Conservation (phyloP, 2,329 filamentous ascomycete species). For the Pyrenophora seminiperda region DNA sequence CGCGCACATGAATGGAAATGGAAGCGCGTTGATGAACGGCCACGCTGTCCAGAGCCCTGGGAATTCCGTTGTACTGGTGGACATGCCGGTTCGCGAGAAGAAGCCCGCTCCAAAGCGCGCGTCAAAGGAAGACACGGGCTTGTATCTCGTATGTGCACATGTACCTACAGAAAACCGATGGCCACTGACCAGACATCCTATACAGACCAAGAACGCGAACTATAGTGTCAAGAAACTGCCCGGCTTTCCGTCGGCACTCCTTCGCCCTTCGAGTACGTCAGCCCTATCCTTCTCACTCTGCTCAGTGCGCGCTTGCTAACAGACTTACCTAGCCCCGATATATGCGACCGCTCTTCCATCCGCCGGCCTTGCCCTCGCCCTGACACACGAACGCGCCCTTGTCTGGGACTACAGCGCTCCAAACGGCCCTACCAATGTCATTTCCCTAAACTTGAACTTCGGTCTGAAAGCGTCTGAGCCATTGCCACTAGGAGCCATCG, state of each 20-base stretch:
- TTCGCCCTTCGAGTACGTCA: slow-evolving; percentile 67
- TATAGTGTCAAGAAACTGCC: slow-evolving; percentile 86
- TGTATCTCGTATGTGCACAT: slow-evolving; percentile 63
- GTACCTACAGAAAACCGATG: not conserved
- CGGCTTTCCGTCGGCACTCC: slow-evolving; percentile 77
- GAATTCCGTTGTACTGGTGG: slow-evolving; percentile 39
- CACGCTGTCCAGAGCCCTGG: slow-evolving; percentile 36
- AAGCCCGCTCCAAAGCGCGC: slow-evolving; percentile 56
- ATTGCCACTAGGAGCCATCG: slow-evolving; percentile 80
- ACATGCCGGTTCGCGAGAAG: slow-evolving; percentile 51
- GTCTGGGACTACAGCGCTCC: slow-evolving; percentile 83
- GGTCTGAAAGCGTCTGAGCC: slow-evolving; percentile 70
- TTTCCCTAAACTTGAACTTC: slow-evolving; percentile 79
- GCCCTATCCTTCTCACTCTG: slow-evolving; percentile 13
- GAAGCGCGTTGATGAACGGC: slow-evolving; percentile 39
- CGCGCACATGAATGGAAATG: slow-evolving; percentile 42
- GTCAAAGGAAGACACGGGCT: slow-evolving; percentile 69
- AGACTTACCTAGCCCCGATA: slow-evolving; percentile 36
- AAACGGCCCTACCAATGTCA: slow-evolving; percentile 70
- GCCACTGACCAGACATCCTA: slow-evolving; percentile 12
- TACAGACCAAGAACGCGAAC: slow-evolving; percentile 78
- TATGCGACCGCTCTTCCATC: slow-evolving; percentile 59
- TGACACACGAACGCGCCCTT: slow-evolving; percentile 81
- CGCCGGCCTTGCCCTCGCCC: slow-evolving; percentile 73
- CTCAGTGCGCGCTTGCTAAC: slow-evolving; percentile 23